Evolutionary conservation across 2,329 filamentous ascomycete species (phyloP), one percentile per base, ranked within the genome.

Genomic region (Penicillium sp.): DNA sequence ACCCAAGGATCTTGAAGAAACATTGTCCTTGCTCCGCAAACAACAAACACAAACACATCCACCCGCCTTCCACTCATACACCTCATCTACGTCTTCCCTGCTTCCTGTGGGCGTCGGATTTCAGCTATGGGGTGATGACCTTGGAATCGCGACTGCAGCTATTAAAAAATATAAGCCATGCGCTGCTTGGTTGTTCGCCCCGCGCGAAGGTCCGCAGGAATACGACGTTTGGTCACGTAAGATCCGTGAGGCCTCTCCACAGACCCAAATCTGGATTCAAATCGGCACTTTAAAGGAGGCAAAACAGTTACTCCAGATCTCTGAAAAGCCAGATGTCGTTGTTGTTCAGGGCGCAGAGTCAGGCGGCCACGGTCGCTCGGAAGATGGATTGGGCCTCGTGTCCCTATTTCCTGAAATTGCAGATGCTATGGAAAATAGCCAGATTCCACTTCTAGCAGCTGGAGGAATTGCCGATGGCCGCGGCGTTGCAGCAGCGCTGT

Each of bases 321-420:
- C 65, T 0, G 69, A 71, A 18, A 54, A 48, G n/a, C 81, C 82
- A 0, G 81, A 84, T 51, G 80, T 79, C 3, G 62, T 85, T 2
- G 80, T 85, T 0, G 64, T 83, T 0, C 83, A 85, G 64, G 83
- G 83, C 0, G 69, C 75, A 1, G 83, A 85, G 53, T 79, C 82
- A 0, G 83, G 83, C 0, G 83, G 83, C 0, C 83, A 85, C 54
- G 82, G 82, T 1, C 73, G 81, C 7, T 66, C 64, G 0, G 73
- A 69, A 0, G 72, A 73, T 11, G 77, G 81, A n/a, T 76, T 80
- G 1, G 67, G 82, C 1, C 71, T 83, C 13, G 73, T 82, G 54
- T 69, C 79, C 0, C 62, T 85, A 0, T 64, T 85, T 3, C 82
- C 83, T 0, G 83, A 85, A 56, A 69, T 81, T 1, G 71, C 70